Evolutionary conservation across 2,329 filamentous ascomycete species (phyloP).

Genomic region (Arthrobotrys iridis): DNA sequence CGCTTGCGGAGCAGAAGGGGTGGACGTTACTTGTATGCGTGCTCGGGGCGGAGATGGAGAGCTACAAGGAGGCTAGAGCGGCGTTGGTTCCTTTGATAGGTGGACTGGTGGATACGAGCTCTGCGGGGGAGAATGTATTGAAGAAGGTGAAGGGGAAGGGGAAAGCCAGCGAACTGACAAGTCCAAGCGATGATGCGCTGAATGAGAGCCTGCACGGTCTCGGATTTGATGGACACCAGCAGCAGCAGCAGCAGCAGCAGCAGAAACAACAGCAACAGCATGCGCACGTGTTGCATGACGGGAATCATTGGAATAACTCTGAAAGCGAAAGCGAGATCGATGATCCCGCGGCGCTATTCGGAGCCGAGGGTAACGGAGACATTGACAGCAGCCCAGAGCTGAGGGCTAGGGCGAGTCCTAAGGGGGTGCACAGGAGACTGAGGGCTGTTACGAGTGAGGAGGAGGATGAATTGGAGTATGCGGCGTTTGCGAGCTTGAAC

Average conservation of each 20-base stretch:
- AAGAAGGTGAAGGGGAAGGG: slow-evolving; percentile 41
- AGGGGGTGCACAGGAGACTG: slow-evolving; percentile 24
- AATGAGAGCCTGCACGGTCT: slow-evolving; percentile 50
- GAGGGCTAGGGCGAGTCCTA: slow-evolving; percentile 36
- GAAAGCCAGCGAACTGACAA: slow-evolving; percentile 19
- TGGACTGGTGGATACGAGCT: slow-evolving; percentile 36
- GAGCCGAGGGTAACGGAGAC: slow-evolving; percentile 25
- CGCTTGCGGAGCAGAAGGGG: slow-evolving; percentile 69
- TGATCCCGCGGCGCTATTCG: slow-evolving; percentile 47
- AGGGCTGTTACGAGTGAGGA: slow-evolving; percentile 32
- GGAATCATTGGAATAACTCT: slow-evolving; percentile 48
- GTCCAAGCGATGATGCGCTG: slow-evolving; percentile 40
- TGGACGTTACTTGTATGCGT: slow-evolving; percentile 83
- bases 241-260: not conserved
- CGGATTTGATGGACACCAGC: slow-evolving; percentile 12
- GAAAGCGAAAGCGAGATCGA: slow-evolving; percentile 51
- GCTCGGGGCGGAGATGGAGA: slow-evolving; percentile 77
- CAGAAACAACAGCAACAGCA: too few species aligned
- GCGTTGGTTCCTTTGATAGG: slow-evolving; percentile 38
- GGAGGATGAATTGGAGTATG: slow-evolving; percentile 50
- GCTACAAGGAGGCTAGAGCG: slow-evolving; percentile 67
- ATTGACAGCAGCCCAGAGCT: slow-evolving; percentile 46
- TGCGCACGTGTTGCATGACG: too few species aligned
- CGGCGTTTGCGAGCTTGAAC: slow-evolving; percentile 45
- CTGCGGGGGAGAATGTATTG: slow-evolving; percentile 18